Percentiles rank a stretch among this genome's conserved stretches.
These are phyloP conservation scores for Neonectria coccinea DNA, from an alignment of 2,329 filamentous ascomycete species.

Conservation along the genomic window DNA sequence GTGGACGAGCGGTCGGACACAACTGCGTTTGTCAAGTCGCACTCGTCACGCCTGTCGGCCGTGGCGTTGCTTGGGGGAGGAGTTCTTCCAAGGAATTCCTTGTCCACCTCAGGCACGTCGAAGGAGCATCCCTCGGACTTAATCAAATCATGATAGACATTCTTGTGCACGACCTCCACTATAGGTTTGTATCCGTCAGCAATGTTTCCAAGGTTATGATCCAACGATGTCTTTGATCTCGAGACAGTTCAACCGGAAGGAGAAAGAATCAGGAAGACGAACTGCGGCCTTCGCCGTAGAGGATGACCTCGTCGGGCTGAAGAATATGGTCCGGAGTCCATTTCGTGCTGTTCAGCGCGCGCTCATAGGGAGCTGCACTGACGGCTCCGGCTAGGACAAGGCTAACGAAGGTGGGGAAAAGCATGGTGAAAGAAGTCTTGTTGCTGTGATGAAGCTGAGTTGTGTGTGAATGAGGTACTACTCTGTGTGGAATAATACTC, in stretches of 20 bases:
- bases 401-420: conserved; percentile 7
- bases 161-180: conserved; percentile 14
- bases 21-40: conserved; percentile 13
- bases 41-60: not conserved
- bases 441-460: not conserved
- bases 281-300: conserved; percentile 22
- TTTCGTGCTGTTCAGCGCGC: conserved; percentile 27
- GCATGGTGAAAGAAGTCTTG: conserved; percentile 12
- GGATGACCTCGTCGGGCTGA: conserved; percentile 29
- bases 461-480: not conserved
- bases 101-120: not conserved
- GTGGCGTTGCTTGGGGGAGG: not conserved
- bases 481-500: not conserved
- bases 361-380: conserved; percentile 18
- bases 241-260: not conserved
- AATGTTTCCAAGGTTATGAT: not conserved
- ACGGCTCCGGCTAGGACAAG: conserved; percentile 10
- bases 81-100: conserved; percentile 1
- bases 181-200: not conserved
- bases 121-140: not conserved
- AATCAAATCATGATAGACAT: not conserved
- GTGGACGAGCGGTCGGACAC: conserved; percentile 19
- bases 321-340: conserved; percentile 30
- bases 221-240: not conserved
- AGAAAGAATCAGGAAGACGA: not conserved